These are phyloP conservation scores for Chaetomium cochliodes DNA, from an alignment of 495 filamentous ascomycete species.

Conservation along the genomic window DNA sequence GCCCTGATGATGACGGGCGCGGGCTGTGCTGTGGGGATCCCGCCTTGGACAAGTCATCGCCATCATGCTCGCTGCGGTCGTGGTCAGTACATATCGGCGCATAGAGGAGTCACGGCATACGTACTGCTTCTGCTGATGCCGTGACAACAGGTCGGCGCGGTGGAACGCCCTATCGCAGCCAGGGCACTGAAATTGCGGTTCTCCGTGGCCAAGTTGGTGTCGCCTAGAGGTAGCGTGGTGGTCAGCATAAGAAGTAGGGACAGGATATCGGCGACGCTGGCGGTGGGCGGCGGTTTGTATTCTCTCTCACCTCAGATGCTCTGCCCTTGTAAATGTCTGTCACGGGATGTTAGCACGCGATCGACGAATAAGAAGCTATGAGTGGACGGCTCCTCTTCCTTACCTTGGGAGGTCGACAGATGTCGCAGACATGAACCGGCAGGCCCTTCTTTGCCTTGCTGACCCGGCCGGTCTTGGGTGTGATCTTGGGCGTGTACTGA, in stretches of 20 bases:
- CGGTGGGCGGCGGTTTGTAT: neutral
- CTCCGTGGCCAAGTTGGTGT: conserved; percentile 82
- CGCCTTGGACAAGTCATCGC: conserved; percentile 32
- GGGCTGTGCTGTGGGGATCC: conserved; percentile 26
- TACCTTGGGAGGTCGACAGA: conserved; percentile 63
- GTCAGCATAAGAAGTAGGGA: conserved; percentile 19
- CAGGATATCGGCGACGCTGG: too few relatives aligned
- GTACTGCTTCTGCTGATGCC: conserved; percentile 83
- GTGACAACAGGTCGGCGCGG: conserved; percentile 70
- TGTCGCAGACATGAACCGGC: conserved; percentile 71
- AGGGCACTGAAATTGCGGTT: conserved; percentile 64
- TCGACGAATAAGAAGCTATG: neutral
- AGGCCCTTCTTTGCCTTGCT: conserved; percentile 83
- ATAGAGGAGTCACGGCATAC: conserved; percentile 30
- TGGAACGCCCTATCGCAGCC: conserved; percentile 65
- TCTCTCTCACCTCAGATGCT: conserved; percentile 70
- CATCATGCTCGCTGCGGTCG: conserved; percentile 39
- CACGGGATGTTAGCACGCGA: conserved; percentile 24
- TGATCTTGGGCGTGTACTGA: conserved; percentile 54
- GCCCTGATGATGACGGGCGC: conserved; percentile 24
- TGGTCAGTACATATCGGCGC: conserved; percentile 16
- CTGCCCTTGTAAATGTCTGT: conserved; percentile 79
- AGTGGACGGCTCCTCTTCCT: conserved; percentile 22
- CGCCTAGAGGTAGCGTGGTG: conserved; percentile 52
- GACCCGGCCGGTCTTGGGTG: conserved; percentile 71